Conservation (phyloP, 2,329 filamentous ascomycete species). For the Lasiodiplodia sp. region DNA sequence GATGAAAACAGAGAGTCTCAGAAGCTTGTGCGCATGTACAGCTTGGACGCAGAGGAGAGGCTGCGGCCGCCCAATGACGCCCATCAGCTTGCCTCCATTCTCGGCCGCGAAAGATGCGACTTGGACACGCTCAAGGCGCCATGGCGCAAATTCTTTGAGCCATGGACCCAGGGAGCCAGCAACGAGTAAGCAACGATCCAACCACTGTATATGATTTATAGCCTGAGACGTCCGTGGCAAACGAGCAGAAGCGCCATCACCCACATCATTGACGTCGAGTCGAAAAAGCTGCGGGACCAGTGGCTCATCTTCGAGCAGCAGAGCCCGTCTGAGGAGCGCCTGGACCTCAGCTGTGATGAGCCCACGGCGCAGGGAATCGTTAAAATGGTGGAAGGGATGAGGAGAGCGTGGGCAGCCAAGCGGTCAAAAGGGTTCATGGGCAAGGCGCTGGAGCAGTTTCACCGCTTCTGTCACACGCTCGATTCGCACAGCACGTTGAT, state of each 20-base stretch:
- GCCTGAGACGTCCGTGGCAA: too few relatives aligned
- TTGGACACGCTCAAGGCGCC: constrained; percentile 23
- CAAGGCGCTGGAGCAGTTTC: constrained; percentile 32
- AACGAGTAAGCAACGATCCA: not conserved
- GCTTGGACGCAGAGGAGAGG: constrained; percentile 24
- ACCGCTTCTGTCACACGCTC: constrained; percentile 32
- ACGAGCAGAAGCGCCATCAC: constrained; percentile 30
- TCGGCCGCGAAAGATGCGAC: constrained; percentile 30
- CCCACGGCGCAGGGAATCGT: constrained; percentile 33
- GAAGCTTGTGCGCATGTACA: constrained; percentile 29
- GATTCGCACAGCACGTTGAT: constrained; percentile 34
- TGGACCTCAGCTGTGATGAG: constrained; percentile 30
- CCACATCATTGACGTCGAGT: constrained; percentile 26
- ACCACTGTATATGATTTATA: too few relatives aligned
- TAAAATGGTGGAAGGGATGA: constrained; percentile 31
- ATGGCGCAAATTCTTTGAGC: constrained; percentile 34
- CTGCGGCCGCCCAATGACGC: constrained; percentile 9
- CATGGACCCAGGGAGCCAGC: constrained; percentile 12
- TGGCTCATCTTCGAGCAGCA: constrained; percentile 32
- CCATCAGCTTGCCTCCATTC: constrained; percentile 34
- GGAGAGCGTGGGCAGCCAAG: constrained; percentile 31
- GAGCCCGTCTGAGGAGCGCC: constrained; percentile 31
- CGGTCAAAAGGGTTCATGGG: constrained; percentile 31
- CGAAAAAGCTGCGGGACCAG: constrained; percentile 27
- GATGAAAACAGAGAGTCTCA: constrained; percentile 1